Conservation (phyloP, 129 eudicot genomes). For the Ambrosia trifida region DNA sequence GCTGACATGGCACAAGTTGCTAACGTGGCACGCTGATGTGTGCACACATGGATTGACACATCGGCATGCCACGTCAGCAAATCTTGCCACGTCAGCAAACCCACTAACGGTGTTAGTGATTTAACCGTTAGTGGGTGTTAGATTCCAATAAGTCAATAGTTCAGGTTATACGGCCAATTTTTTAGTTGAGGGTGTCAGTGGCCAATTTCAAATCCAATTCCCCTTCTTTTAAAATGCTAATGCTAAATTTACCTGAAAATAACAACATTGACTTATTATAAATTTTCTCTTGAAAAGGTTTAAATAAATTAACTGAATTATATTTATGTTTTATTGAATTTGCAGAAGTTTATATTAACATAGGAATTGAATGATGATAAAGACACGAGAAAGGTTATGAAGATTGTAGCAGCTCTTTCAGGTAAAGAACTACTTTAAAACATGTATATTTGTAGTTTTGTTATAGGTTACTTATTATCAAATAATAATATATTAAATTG, state of each 20-base stretch:
- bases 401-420: slow-evolving; percentile 44
- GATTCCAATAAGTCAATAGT: too few relatives aligned
- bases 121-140: too few relatives aligned
- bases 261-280: neutral
- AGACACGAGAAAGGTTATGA: slow-evolving; percentile 52
- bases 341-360: slow-evolving; percentile 43
- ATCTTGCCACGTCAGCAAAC: too few relatives aligned
- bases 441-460: neutral
- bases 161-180: too few relatives aligned
- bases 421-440: slow-evolving; percentile 28
- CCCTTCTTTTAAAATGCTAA: too few relatives aligned
- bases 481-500: neutral
- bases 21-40: too few relatives aligned
- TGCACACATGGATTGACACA: too few relatives aligned
- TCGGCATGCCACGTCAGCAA: too few relatives aligned
- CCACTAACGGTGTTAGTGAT: too few relatives aligned
- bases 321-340: slow-evolving; percentile 8
- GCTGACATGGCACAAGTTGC: too few relatives aligned
- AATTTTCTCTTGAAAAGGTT: neutral
- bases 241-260: neutral
- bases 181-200: too few relatives aligned
- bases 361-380: slow-evolving; percentile 42
- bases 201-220: too few relatives aligned
- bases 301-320: neutral
- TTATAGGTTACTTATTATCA: neutral